A percentile compares a stretch with the other conserved stretches of the same genome.
Evolutionary conservation across 495 filamentous ascomycete species (phyloP).

Genomic region (Oleoguttula mirabilis): DNA sequence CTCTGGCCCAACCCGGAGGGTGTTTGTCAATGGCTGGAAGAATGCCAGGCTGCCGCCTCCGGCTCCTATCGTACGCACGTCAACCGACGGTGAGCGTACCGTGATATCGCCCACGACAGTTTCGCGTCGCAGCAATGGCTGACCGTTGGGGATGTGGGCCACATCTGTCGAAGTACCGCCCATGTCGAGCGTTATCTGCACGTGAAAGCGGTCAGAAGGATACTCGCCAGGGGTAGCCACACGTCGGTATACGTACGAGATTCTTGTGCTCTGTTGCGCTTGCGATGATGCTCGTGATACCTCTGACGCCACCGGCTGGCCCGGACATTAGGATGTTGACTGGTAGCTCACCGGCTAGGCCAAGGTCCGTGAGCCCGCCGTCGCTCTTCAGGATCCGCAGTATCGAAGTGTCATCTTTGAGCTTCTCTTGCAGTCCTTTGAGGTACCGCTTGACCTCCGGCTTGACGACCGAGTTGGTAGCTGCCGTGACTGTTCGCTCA

Average conservation of each 20-base stretch:
- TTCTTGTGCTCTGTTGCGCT: conserved; percentile 38
- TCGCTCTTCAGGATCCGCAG: conserved; percentile 41
- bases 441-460: conserved; percentile 39
- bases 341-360: conserved; percentile 35
- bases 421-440: conserved; percentile 28
- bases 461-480: conserved; percentile 40
- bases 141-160: conserved; percentile 36
- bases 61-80: conserved; percentile 40
- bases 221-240: no score
- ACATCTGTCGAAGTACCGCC: conserved; percentile 41
- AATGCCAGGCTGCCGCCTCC: conserved; percentile 39
- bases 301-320: conserved; percentile 38
- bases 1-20: conserved; percentile 39
- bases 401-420: conserved; percentile 31
- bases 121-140: conserved; percentile 37
- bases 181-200: conserved; percentile 40
- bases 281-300: conserved; percentile 37
- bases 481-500: conserved; percentile 40
- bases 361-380: conserved; percentile 36
- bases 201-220: no score
- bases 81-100: conserved; percentile 38
- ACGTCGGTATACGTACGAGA: conserved; percentile 18
- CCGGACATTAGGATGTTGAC: conserved; percentile 41
- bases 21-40: conserved; percentile 38
- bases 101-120: conserved; percentile 36